Base-by-base conservation (phyloP, 164 flowering plant species). In the Paratinospora sagittata region DNA sequence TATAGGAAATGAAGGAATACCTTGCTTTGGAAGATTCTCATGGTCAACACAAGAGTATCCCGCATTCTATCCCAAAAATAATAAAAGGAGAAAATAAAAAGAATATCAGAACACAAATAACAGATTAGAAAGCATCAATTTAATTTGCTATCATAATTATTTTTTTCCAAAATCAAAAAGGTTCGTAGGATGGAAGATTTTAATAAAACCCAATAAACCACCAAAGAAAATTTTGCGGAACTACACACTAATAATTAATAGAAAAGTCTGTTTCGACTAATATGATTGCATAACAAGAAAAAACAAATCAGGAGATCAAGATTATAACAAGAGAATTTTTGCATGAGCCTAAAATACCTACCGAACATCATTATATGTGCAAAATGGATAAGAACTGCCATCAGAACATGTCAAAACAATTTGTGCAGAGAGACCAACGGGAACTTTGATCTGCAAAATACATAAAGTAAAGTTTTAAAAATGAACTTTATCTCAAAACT, bases 11-110 rank as follows among this genome's bases (percentile, higher is more conserved):
- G 24, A 74, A 71, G 77, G 21, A 66, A 64, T 89, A 93, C 98
- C 97, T 88, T 89, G 87, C 80, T 87, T 73, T 86, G 96, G 82
- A 93, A 90, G 84, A 79, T 84, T 82, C 98, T 84, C 87, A 91
- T 85, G 30, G 90, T 89, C 86, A 93, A 78, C 55, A 91, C 98
- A 66, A 93, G 79, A 30, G 88, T 82, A 73, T 93, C 97, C n/a
- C 98, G 93, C 84, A 83, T 78, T 70, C 97, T 93, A 55, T 55
- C 24, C 7, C 70, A 84, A 84, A 73, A 68, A 73, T 5, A 58
- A 37, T 24, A 23, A 10, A 55, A 49, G 12, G n/a, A 11, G 10
- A 26, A 68, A 49, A 47, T 26, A 62, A 62, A 23, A 23, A 12
- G 33, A 9, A 24, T 10, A 13, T 62, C 65, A 62, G 14, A 43